phyloP scores from a whole-genome alignment of 1,284 basidiomycete genomes.

The Irpex lacteus region DNA sequence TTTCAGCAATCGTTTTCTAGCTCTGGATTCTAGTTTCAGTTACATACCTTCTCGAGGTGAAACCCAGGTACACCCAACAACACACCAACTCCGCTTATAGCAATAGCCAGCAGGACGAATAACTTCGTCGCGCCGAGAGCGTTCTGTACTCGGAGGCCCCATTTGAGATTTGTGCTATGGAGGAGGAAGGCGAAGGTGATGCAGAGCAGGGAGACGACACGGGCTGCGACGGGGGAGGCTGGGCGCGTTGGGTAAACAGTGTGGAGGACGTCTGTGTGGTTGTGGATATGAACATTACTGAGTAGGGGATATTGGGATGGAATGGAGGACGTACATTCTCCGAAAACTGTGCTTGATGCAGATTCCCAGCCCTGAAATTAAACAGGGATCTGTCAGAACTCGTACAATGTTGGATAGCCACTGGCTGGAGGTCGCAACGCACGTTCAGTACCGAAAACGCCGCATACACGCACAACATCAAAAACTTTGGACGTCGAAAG shows the following conservation, averaged over 20 bases:
- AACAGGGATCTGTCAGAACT: background rate
- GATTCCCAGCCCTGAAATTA: constrained; percentile 37
- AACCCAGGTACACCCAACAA: constrained; percentile 48
- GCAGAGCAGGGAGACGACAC: constrained; percentile 41
- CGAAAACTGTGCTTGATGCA: constrained; percentile 59
- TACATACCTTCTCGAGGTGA: constrained; percentile 39
- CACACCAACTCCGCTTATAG: constrained; percentile 58
- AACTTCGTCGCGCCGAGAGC: constrained; percentile 65
- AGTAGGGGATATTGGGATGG: background rate
- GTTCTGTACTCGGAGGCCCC: constrained; percentile 67
- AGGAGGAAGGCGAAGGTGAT: constrained; percentile 55
- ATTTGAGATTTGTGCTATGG: constrained; percentile 54
- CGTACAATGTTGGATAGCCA: background rate
- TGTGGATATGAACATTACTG: too few relatives aligned
- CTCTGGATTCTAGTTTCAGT: too few relatives aligned
- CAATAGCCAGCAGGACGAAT: constrained; percentile 52
- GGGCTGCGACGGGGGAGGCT: constrained; percentile 20
- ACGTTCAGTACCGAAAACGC: constrained; percentile 61
- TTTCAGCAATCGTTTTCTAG: background rate
- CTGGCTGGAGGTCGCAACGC: constrained; percentile 17
- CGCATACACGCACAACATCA: constrained; percentile 59
- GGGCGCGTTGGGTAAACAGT: constrained; percentile 32
- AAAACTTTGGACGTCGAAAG: constrained; percentile 58
- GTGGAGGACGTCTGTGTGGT: constrained; percentile 48
- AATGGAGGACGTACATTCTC: constrained; percentile 50